Percentiles rank a stretch among this genome's conserved stretches.
These are phyloP conservation scores for Clavispora santaluciae DNA, from an alignment of 805 yeast species.

Conservation along the genomic window DNA sequence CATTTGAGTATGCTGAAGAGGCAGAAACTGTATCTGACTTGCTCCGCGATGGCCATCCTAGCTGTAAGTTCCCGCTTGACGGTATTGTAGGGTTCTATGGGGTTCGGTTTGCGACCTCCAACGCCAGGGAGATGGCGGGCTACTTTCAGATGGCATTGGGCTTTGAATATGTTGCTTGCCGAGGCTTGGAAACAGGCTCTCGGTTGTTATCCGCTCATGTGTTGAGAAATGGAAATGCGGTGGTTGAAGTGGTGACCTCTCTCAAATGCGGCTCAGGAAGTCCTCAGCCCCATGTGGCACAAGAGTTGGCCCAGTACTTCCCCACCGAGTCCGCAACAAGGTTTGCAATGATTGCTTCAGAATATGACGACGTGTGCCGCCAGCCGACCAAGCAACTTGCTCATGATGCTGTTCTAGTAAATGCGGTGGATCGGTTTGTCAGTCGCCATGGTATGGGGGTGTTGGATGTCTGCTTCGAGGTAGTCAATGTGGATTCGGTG, in stretches of 20 bases:
- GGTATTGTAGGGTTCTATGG: conserved; percentile 53
- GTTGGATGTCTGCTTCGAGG: conserved; percentile 70
- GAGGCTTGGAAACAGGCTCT: conserved; percentile 67
- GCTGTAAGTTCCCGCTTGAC: conserved; percentile 13
- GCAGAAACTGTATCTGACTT: not conserved
- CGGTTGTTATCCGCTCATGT: conserved; percentile 54
- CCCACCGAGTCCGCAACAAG: not conserved
- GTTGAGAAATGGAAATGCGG: conserved; percentile 49
- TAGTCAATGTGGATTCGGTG: conserved; percentile 43
- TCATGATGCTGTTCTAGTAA: conserved; percentile 5
- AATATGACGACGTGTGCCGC: not conserved
- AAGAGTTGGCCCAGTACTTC: not conserved
- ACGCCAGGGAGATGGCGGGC: conserved; percentile 59
- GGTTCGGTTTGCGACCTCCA: conserved; percentile 68
- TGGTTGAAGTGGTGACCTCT: conserved; percentile 45
- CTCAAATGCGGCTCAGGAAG: conserved; percentile 18
- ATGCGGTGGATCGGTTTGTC: conserved; percentile 22
- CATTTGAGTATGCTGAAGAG: not conserved
- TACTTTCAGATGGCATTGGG: conserved; percentile 56
- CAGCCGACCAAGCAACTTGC: not conserved
- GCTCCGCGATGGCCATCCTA: not conserved
- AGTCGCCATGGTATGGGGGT: conserved; percentile 71
- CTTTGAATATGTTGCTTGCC: conserved; percentile 56
- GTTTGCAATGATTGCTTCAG: not conserved
- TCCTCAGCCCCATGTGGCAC: conserved; percentile 9